Percentiles rank a stretch among this genome's conserved stretches.
Conservation (phyloP, 257 asterid genomes). For the Gentiana dahurica region DNA sequence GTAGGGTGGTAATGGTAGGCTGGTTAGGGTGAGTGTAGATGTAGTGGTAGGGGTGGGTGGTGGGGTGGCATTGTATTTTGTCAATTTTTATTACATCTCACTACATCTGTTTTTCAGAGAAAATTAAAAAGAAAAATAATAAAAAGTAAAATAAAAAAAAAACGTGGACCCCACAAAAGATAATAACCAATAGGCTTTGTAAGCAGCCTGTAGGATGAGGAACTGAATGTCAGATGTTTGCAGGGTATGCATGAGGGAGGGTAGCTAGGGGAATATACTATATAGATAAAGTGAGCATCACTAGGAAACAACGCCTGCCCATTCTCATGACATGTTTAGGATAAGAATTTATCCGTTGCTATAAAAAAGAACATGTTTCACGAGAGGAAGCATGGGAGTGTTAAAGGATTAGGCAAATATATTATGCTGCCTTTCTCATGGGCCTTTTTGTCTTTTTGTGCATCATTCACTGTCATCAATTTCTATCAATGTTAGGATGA, state of each 20-base stretch:
- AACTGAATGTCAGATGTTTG: background rate
- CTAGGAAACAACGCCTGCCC: constrained; percentile 49
- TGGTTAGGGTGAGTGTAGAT: too few relatives aligned
- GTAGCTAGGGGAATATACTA: too few relatives aligned
- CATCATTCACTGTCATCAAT: too few relatives aligned
- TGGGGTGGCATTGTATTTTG: background rate
- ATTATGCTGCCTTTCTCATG: too few relatives aligned
- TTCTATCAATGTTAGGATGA: too few relatives aligned
- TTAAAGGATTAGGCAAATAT: too few relatives aligned
- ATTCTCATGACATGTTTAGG: constrained; percentile 31
- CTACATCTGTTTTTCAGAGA: background rate
- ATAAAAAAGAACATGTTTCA: constrained; percentile 29
- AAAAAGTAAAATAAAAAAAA: too few relatives aligned
- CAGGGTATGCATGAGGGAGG: constrained; percentile 1
- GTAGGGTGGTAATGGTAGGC: too few relatives aligned
- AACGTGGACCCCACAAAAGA: background rate
- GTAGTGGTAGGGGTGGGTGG: too few relatives aligned
- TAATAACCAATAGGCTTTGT: background rate
- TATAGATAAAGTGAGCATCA: constrained; percentile 8
- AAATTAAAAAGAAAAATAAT: background rate
- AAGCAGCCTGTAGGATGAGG: background rate
- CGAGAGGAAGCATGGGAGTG: constrained; percentile 31
- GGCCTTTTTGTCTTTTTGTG: too few relatives aligned
- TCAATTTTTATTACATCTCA: background rate
- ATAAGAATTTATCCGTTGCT: constrained; percentile 28